Percentiles rank a stretch among this genome's conserved stretches.
phyloP scores from a whole-genome alignment of 768 basidiomycete genomes.

The Lactarius indigo region DNA sequence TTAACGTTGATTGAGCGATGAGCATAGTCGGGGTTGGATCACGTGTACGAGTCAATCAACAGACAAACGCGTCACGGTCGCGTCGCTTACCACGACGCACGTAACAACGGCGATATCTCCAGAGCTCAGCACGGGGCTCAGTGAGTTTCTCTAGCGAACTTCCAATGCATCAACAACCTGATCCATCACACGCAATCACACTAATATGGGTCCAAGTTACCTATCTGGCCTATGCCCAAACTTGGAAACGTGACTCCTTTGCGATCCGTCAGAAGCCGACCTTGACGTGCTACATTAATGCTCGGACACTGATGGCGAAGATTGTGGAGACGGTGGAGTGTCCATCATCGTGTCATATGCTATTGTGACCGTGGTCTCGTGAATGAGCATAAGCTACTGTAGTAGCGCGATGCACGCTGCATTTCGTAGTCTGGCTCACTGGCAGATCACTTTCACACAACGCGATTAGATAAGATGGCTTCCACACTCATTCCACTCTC shows the following conservation, averaged over 20 bases:
- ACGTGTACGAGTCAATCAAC: conserved; percentile 9
- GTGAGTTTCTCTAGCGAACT: neutral
- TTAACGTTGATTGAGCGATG: neutral
- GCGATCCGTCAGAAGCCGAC: neutral
- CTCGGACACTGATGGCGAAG: neutral
- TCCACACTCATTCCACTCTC: neutral
- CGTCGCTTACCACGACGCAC: neutral
- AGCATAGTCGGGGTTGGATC: neutral
- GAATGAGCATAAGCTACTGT: no score
- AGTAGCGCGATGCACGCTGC: neutral
- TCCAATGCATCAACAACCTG: neutral
- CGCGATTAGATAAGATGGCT: neutral
- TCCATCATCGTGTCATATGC: neutral
- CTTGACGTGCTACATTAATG: neutral
- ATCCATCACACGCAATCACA: neutral
- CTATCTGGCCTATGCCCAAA: neutral
- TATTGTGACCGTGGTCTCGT: neutral
- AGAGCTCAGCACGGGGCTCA: no score
- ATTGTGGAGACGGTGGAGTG: neutral
- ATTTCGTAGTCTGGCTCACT: no score
- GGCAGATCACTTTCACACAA: neutral
- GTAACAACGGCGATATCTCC: no score
- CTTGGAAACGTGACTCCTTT: neutral
- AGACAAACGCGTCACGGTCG: conserved; percentile 1
- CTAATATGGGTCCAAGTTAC: neutral